phyloP scores from a whole-genome alignment of 192 early-diverging fungal genomes.

The Haplosporangium gracile region DNA sequence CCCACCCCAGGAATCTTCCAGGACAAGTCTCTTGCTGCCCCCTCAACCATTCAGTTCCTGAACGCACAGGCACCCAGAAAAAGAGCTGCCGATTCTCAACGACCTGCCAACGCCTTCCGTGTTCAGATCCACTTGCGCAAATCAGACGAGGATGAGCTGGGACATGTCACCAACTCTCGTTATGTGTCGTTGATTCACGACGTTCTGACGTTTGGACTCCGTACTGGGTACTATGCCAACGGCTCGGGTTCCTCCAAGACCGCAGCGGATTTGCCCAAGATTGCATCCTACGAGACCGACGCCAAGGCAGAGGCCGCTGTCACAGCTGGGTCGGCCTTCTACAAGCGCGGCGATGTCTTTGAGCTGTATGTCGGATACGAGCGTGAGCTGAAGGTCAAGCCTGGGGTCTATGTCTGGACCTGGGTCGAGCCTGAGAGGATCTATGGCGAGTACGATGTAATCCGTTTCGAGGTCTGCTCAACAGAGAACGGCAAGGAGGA shows the following conservation, averaged over 20 bases:
- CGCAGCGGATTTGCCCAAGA: constrained; percentile 10
- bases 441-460: constrained; percentile 25
- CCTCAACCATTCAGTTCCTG: constrained; percentile 20
- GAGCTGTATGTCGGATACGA: constrained; percentile 51
- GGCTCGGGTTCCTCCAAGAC: constrained; percentile 28
- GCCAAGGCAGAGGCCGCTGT: constrained; percentile 11
- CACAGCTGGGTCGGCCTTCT: constrained; percentile 31
- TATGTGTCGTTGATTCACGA: constrained; percentile 51
- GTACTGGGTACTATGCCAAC: constrained; percentile 49
- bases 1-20: constrained; percentile 31
- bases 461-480: constrained; percentile 50
- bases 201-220: constrained; percentile 48
- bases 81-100: not conserved
- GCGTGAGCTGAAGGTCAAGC: constrained; percentile 50
- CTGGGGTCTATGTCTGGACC: constrained; percentile 44
- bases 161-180: constrained; percentile 56
- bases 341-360: constrained; percentile 24
- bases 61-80: constrained; percentile 4
- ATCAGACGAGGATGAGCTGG: constrained; percentile 52
- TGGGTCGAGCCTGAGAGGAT: constrained; percentile 44
- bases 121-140: constrained; percentile 45
- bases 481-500: constrained; percentile 28
- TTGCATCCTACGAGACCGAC: constrained; percentile 11
- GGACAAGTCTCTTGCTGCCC: constrained; percentile 21
- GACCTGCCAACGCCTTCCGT: constrained; percentile 45